Base-by-base conservation (phyloP, 2,329 filamentous ascomycete genomes). In the Epichloe hybrida region DNA sequence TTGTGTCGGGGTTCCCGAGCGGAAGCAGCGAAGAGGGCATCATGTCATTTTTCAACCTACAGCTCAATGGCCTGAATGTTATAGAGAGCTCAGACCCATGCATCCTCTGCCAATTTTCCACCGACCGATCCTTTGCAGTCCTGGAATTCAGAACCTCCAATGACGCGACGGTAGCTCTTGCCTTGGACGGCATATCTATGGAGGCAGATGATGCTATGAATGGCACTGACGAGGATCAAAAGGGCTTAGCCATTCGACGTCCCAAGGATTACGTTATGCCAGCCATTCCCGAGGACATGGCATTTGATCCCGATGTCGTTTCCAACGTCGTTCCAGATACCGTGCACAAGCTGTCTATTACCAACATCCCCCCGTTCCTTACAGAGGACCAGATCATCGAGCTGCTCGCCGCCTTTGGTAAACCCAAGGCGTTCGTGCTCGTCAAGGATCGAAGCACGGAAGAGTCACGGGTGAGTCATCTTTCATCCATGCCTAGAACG, bases 231-330 rank as follows among this genome's bases (percentile, higher is more conserved):
- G 78, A 81, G 49, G 72, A 71, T 3, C 73, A 71, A 21, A 64
- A 70, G 45, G 84, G 85, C 6, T 74, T 97, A 39, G 76, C 81
- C 37, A 88, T 97, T 58, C 82, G 83, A 56, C 81, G 93, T 44
- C 94, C 94, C 41, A 96, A 95, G 70, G 93, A 98, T 66, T 98
- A 97, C 67, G 95, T 97, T 59, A 89, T 95, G 49, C 91, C 91
- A 9, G 83, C 86, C 13, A 75, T 86, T 36, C 79, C 79, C 1
- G 86, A 90, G 46, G 84, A 89, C 27, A 76, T 80, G 43, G 77
- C 83, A 40, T 84, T 84, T 59, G 81, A 90, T 61, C 82, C 84
- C 38, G 87, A 87, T 5, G 79, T 86, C 1, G 76, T 96, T 38
- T 86, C 88, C 2, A 85, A 77, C 55, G 72, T 87, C 20, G 93